Conservation (phyloP, 345 rosid genomes). For the Linum trigynum region DNA sequence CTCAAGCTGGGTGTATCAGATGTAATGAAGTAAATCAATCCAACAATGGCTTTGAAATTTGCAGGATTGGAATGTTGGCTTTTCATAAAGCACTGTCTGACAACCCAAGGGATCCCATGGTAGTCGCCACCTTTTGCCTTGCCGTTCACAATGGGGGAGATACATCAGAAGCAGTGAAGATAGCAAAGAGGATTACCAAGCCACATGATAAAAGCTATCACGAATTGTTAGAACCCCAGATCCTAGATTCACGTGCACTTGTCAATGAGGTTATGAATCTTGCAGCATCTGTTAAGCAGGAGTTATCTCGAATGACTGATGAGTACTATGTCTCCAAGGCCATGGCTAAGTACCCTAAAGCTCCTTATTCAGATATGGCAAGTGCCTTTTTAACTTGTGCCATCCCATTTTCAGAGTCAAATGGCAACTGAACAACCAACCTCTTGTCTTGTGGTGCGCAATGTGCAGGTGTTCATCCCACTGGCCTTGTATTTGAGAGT, state of each 20-base stretch:
- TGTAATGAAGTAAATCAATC: too few species aligned
- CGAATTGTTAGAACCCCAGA: constrained; percentile 38
- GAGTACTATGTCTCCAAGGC: constrained; percentile 50
- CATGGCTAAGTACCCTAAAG: constrained; percentile 39
- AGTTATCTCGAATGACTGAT: constrained; percentile 51
- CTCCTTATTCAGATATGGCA: constrained; percentile 78
- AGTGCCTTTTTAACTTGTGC: constrained; percentile 12
- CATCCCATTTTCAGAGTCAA: neutral
- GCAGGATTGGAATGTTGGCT: constrained; percentile 72
- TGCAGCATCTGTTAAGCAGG: constrained; percentile 39
- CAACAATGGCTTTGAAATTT: neutral
- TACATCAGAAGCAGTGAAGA: constrained; percentile 51
- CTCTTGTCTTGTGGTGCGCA: neutral
- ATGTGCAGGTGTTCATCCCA: constrained; percentile 58
- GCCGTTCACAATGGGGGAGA: constrained; percentile 75
- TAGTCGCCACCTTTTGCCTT: constrained; percentile 70
- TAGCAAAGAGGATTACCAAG: constrained; percentile 45
- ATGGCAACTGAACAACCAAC: neutral
- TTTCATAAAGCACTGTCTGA: constrained; percentile 68
- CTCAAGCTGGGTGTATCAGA: too few species aligned
- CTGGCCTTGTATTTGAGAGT: constrained; percentile 35
- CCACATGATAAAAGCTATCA: constrained; percentile 36
- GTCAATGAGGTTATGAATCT: constrained; percentile 55
- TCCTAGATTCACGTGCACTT: constrained; percentile 20
- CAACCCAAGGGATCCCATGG: constrained; percentile 66